A percentile compares a stretch with the other conserved stretches of the same genome.
Conservation (phyloP, 192 early-diverging fungal species). For the Rhizophagus clarus region DNA sequence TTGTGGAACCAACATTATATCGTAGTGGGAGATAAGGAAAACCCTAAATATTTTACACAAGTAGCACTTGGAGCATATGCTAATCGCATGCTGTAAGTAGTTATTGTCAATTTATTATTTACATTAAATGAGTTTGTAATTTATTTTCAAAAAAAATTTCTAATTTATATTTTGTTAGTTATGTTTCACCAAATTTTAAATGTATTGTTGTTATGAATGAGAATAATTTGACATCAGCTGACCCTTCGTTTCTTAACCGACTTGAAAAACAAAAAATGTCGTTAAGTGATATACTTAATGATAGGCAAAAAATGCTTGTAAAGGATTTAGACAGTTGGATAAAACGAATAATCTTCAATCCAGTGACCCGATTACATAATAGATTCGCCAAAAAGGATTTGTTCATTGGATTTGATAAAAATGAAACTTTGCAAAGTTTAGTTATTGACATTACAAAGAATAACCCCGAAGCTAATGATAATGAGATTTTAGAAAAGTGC, state of each 20-base stretch:
- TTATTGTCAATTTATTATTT: background rate
- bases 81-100: conserved; percentile 28
- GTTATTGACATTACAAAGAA: background rate
- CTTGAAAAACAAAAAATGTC: conserved; percentile 29
- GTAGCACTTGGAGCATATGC: conserved; percentile 24
- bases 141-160: background rate
- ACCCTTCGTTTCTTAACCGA: conserved; percentile 18
- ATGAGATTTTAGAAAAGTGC: conserved; percentile 20
- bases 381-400: conserved; percentile 7
- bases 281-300: background rate
- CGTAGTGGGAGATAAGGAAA: background rate
- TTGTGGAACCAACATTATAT: conserved; percentile 34
- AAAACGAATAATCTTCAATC: background rate
- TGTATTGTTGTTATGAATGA: conserved; percentile 31
- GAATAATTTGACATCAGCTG: background rate
- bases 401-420: conserved; percentile 28
- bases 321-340: conserved; percentile 4
- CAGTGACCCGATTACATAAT: background rate
- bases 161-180: background rate
- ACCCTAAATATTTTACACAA: conserved; percentile 19
- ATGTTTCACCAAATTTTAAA: conserved; percentile 8
- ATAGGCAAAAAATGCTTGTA: background rate
- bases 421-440: conserved; percentile 31
- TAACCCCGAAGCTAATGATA: conserved; percentile 1
- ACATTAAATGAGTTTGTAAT: no score